Evolutionary conservation across 495 filamentous ascomycete genomes (phyloP).

Genomic region (Neurospora discreta): DNA sequence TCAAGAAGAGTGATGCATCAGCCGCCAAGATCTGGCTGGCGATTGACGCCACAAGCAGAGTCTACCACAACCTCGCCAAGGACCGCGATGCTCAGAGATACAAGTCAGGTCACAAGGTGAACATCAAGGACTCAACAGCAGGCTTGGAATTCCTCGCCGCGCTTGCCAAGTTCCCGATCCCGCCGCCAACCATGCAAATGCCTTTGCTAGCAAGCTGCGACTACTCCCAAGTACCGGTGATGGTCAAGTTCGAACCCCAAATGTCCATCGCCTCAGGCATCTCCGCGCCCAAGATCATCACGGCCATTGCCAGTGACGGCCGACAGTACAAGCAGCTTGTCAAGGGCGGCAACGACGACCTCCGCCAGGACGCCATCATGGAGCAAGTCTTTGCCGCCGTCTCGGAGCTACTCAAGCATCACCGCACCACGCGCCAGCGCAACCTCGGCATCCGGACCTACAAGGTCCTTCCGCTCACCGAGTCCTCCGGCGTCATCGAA

Average conservation of each 20-base stretch:
- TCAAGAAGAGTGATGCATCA: slow-evolving; percentile 33
- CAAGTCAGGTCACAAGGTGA: slow-evolving; percentile 54
- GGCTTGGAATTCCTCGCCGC: slow-evolving; percentile 46
- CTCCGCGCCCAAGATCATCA: slow-evolving; percentile 85
- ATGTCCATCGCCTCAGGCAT: slow-evolving; percentile 83
- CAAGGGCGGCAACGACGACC: slow-evolving; percentile 88
- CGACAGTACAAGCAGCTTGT: slow-evolving; percentile 75
- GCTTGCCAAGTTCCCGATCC: slow-evolving; percentile 51
- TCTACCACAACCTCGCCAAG: slow-evolving; percentile 62
- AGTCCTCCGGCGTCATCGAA: slow-evolving; percentile 84
- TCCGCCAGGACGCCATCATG: slow-evolving; percentile 99
- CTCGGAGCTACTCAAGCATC: slow-evolving; percentile 72
- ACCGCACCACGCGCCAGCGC: slow-evolving; percentile 75
- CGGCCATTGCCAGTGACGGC: slow-evolving; percentile 65
- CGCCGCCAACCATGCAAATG: slow-evolving; percentile 83
- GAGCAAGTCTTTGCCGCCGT: slow-evolving; percentile 98
- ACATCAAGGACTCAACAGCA: slow-evolving; percentile 46
- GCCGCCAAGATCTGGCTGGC: slow-evolving; percentile 48
- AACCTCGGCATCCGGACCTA: slow-evolving; percentile 87
- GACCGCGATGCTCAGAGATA: slow-evolving; percentile 46
- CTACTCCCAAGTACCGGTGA: slow-evolving; percentile 61
- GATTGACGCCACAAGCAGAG: slow-evolving; percentile 60
- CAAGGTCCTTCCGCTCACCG: slow-evolving; percentile 82
- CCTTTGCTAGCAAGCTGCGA: slow-evolving; percentile 59
- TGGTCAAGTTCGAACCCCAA: slow-evolving; percentile 53